phyloP scores from a whole-genome alignment of 1,284 basidiomycete species.

The Pulchroboletus neoregius region DNA sequence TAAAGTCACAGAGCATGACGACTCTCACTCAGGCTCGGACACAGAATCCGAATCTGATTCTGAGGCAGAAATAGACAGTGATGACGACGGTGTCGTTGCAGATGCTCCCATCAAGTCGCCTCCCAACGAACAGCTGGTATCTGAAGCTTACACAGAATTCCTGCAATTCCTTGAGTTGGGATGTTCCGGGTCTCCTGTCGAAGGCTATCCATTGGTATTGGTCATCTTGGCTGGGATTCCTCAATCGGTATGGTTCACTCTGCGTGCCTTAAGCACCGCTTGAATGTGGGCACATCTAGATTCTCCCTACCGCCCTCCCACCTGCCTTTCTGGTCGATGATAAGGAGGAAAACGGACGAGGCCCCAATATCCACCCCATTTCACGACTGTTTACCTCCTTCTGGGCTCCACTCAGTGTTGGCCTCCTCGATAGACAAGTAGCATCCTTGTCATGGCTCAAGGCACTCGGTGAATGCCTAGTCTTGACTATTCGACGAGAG shows the following conservation, averaged over 20 bases:
- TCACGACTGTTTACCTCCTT: slow-evolving; percentile 65
- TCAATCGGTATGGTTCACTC: slow-evolving; percentile 16
- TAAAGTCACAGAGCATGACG: slow-evolving; percentile 7
- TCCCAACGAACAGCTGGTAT: slow-evolving; percentile 17
- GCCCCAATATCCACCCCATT: slow-evolving; percentile 26
- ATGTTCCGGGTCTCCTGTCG: slow-evolving; percentile 69
- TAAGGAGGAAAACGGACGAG: neutral
- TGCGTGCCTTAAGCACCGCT: neutral
- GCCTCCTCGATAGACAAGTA: slow-evolving; percentile 45
- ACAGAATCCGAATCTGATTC: slow-evolving; percentile 23
- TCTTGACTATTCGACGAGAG: slow-evolving; percentile 50
- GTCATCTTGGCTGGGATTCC: slow-evolving; percentile 80
- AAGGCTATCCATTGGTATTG: slow-evolving; percentile 76
- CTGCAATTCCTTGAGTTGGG: slow-evolving; percentile 69
- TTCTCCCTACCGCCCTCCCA: slow-evolving; percentile 33
- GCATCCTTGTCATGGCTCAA: slow-evolving; percentile 61
- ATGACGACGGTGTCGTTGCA: slow-evolving; percentile 36
- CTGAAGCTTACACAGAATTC: slow-evolving; percentile 66
- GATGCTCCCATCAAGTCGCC: slow-evolving; percentile 18
- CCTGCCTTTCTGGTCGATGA: slow-evolving; percentile 11
- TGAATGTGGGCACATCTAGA: slow-evolving; percentile 14
- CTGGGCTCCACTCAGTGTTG: slow-evolving; percentile 71
- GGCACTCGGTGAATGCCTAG: slow-evolving; percentile 65
- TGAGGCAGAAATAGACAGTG: slow-evolving; percentile 27
- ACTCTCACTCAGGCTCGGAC: slow-evolving; percentile 22